A percentile compares a stretch with the other conserved stretches of the same genome.
phyloP scores from a whole-genome alignment of 2,329 filamentous ascomycete species.

The Epichloe scottii region DNA sequence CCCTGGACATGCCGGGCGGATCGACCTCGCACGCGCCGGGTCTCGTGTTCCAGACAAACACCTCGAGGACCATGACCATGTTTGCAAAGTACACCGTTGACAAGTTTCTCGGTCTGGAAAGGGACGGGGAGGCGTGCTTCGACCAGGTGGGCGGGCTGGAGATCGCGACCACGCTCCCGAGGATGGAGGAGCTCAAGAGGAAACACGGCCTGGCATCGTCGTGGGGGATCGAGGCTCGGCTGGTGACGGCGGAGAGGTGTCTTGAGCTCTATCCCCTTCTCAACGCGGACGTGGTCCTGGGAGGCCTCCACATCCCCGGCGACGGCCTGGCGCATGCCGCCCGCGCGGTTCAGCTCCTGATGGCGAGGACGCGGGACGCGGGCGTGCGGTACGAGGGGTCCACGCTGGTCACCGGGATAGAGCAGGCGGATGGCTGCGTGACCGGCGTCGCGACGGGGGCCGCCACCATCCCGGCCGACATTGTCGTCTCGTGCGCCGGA shows the following conservation, averaged over 20 bases:
- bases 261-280: conserved; percentile 40
- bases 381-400: conserved; percentile 44
- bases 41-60: conserved; percentile 50
- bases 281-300: conserved; percentile 39
- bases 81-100: conserved; percentile 50
- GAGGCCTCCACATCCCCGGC: conserved; percentile 46
- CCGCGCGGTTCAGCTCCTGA: conserved; percentile 47
- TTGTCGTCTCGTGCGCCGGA: conserved; percentile 49
- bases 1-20: conserved; percentile 48
- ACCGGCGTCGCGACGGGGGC: conserved; percentile 41
- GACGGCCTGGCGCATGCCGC: conserved; percentile 50
- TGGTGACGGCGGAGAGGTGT: conserved; percentile 41
- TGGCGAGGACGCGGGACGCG: conserved; percentile 42
- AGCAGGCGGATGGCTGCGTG: conserved; percentile 33
- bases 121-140: conserved; percentile 32
- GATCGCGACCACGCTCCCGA: conserved; percentile 45
- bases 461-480: conserved; percentile 41
- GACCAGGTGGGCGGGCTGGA: conserved; percentile 53
- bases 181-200: conserved; percentile 48
- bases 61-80: conserved; percentile 42
- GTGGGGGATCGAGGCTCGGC: conserved; percentile 44
- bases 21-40: conserved; percentile 55
- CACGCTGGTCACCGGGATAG: conserved; percentile 46
- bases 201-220: conserved; percentile 48
- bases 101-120: conserved; percentile 41